phyloP scores from a whole-genome alignment of 2,329 filamentous ascomycete genomes.

The Neocucurbitaria cava region DNA sequence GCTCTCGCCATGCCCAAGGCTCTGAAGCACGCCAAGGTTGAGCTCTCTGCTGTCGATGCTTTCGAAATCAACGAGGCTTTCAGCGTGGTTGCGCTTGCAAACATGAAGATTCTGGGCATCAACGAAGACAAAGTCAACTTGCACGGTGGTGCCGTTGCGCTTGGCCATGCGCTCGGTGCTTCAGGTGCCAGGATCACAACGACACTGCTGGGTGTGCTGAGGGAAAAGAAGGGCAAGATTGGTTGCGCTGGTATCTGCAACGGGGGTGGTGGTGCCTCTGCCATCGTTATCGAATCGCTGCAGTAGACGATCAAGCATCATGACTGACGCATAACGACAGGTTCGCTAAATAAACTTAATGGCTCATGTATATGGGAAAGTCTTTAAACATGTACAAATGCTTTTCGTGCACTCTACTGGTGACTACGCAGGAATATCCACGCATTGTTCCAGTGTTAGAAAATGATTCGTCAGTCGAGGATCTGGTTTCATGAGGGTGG shows the following conservation, averaged over 20 bases:
- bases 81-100: slow-evolving; percentile 93
- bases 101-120: slow-evolving; percentile 88
- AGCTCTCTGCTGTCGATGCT: slow-evolving; percentile 79
- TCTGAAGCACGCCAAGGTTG: slow-evolving; percentile 88
- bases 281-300: slow-evolving; percentile 80
- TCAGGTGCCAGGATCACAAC: slow-evolving; percentile 93
- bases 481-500: slow-evolving; percentile 16
- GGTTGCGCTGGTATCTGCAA: slow-evolving; percentile 97
- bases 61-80: slow-evolving; percentile 99
- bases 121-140: slow-evolving; percentile 89
- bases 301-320: slow-evolving; percentile 29
- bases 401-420: background rate
- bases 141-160: slow-evolving; percentile 91
- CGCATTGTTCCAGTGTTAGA: background rate
- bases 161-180: slow-evolving; percentile 92
- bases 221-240: slow-evolving; percentile 90
- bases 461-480: slow-evolving; percentile 8
- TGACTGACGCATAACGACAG: slow-evolving; percentile 8
- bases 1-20: slow-evolving; percentile 96
- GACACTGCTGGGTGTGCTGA: slow-evolving; percentile 86
- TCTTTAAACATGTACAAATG: background rate
- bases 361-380: background rate
- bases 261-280: slow-evolving; percentile 93
- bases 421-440: background rate
- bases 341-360: slow-evolving; percentile 6